Conservation (phyloP, 345 rosid species). For the Camelina hispida region DNA sequence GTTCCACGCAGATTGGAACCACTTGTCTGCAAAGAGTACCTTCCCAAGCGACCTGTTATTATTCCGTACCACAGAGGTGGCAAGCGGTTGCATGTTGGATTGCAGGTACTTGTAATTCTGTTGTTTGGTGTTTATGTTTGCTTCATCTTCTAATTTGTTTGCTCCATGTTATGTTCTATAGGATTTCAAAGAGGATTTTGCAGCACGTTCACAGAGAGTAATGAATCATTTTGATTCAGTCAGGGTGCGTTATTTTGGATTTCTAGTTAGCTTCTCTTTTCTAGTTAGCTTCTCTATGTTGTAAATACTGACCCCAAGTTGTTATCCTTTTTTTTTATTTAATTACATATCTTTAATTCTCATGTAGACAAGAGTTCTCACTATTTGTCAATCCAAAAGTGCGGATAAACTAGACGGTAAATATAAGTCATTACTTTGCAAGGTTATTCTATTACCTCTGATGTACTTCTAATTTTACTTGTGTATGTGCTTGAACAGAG, state of each 20-base stretch:
- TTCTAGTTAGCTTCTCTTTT: constrained; percentile 20
- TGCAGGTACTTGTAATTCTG: constrained; percentile 59
- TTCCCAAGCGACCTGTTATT: constrained; percentile 73
- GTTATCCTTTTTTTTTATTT: constrained; percentile 5
- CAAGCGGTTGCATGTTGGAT: constrained; percentile 91
- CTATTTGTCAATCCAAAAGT: constrained; percentile 76
- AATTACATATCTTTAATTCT: constrained; percentile 30
- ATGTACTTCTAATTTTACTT: constrained; percentile 25
- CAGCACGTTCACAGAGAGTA: constrained; percentile 74
- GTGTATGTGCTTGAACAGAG: constrained; percentile 47
- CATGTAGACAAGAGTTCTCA: constrained; percentile 73
- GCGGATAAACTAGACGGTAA: constrained; percentile 66
- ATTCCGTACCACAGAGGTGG: constrained; percentile 98
- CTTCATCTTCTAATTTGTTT: constrained; percentile 2
- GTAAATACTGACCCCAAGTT: constrained; percentile 14
- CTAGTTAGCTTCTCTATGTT: constrained; percentile 12
- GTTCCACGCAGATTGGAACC: constrained; percentile 75
- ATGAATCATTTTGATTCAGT: constrained; percentile 58
- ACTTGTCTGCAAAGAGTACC: constrained; percentile 83
- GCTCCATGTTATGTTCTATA: constrained; percentile 31
- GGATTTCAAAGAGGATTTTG: constrained; percentile 87
- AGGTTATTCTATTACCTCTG: constrained; percentile 8
- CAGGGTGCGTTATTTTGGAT: constrained; percentile 53
- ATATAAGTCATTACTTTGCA: neutral
- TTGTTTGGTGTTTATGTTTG: constrained; percentile 4